Evolutionary conservation across 345 rosid species (phyloP).

Genomic region (thale cress (Arabidopsis thaliana)): TAIR10.1 NC_003070.9:20803001-20803500

Average conservation of each 20-base stretch:
- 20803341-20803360: constrained; percentile 45
- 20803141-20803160: constrained; percentile 95
- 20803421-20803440: neutral
- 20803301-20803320: constrained; percentile 33
- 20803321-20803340: constrained; percentile 43
- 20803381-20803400: neutral
- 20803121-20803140: constrained; percentile 95
- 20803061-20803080: constrained; percentile 96
- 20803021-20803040: constrained; percentile 93
- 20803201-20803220: constrained; percentile 37
- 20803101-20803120: constrained; percentile 96
- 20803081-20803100: constrained; percentile 96
- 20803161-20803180: constrained; percentile 75
- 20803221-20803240: constrained; percentile 33
- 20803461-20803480: constrained; percentile 24
- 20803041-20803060: constrained; percentile 90
- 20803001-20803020: constrained; percentile 92
- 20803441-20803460: neutral
- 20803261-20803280: constrained; percentile 55
- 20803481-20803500: constrained; percentile 46
- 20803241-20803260: constrained; percentile 43
- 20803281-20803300: constrained; percentile 37
- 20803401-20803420: constrained; percentile 35
- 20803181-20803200: constrained; percentile 47
- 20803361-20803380: constrained; percentile 14